Evolutionary conservation across 768 basidiomycete genomes (phyloP).

Genomic region (button mushroom (Agaricus bisporus)): DNA sequence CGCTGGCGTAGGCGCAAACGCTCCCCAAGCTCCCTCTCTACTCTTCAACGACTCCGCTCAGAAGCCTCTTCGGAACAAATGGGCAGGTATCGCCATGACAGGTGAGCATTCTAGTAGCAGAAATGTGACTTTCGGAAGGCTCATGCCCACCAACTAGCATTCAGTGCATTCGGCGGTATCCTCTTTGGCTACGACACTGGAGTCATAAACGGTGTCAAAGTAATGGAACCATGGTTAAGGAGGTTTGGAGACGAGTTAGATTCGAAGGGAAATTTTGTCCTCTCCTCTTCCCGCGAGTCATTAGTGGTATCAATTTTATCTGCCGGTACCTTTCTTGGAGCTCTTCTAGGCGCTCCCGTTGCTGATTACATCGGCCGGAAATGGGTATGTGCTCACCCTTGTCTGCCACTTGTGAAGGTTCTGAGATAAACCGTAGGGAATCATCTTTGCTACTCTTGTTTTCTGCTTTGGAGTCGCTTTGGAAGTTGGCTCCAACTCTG

Average conservation of each 20-base stretch:
- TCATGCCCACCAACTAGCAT: constrained; percentile 19
- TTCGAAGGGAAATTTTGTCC: constrained; percentile 15
- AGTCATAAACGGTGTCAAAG: constrained; percentile 71
- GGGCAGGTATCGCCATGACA: constrained; percentile 36
- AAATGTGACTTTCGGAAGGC: not conserved
- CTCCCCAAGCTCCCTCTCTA: constrained; percentile 23
- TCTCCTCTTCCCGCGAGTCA: constrained; percentile 45
- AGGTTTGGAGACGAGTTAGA: constrained; percentile 12
- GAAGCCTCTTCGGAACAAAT: constrained; percentile 23
- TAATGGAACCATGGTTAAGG: constrained; percentile 47
- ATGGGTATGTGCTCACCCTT: constrained; percentile 19
- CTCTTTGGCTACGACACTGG: constrained; percentile 77
- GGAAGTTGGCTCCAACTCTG: constrained; percentile 45
- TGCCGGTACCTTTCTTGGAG: constrained; percentile 82
- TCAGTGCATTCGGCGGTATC: constrained; percentile 45
- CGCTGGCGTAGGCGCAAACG: constrained; percentile 26
- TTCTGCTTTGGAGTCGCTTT: constrained; percentile 63
- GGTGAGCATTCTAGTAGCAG: constrained; percentile 15
- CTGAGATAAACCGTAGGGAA: constrained; percentile 29
- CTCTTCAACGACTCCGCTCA: constrained; percentile 1
- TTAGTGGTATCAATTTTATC: constrained; percentile 63
- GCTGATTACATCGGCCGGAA: constrained; percentile 44
- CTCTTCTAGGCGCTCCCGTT: constrained; percentile 38
- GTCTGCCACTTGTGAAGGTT: not conserved
- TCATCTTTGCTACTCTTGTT: constrained; percentile 52